phyloP scores from a whole-genome alignment of 2,329 filamentous ascomycete species.

The Xylariomycetidae sp. region DNA sequence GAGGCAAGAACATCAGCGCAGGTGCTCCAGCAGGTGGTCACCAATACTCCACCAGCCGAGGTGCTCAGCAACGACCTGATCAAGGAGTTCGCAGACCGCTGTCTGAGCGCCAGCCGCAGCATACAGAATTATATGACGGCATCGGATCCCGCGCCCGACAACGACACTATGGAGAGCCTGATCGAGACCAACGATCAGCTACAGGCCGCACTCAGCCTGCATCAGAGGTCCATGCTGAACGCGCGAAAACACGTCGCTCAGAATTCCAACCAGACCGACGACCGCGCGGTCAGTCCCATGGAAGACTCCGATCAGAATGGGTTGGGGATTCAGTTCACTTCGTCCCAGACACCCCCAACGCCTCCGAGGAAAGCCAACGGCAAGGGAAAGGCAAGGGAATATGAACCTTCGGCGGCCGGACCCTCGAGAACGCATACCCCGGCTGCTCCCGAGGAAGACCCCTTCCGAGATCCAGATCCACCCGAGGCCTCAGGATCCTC shows the following conservation, averaged over 20 bases:
- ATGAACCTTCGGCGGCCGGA: constrained; percentile 17
- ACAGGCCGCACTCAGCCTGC: constrained; percentile 73
- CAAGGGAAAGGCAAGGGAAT: constrained; percentile 27
- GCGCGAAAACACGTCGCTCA: constrained; percentile 50
- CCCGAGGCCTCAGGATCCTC: constrained; percentile 15
- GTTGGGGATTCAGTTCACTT: background rate
- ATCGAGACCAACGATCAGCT: constrained; percentile 95
- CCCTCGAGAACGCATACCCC: constrained; percentile 26
- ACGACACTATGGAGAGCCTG: constrained; percentile 86
- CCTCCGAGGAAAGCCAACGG: constrained; percentile 19
- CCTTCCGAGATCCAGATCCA: constrained; percentile 32
- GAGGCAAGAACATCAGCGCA: constrained; percentile 89
- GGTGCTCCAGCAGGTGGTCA: constrained; percentile 85
- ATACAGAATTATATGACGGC: constrained; percentile 83
- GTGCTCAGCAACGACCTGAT: constrained; percentile 81
- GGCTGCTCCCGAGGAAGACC: constrained; percentile 24
- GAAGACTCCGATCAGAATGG: constrained; percentile 10
- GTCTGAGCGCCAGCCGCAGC: constrained; percentile 71
- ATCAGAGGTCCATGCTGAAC: constrained; percentile 73
- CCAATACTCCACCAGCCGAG: constrained; percentile 74
- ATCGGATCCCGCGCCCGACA: constrained; percentile 76
- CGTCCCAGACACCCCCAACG: constrained; percentile 23
- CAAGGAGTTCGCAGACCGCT: constrained; percentile 86
- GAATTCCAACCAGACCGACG: constrained; percentile 33
- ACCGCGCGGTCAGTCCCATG: constrained; percentile 22